phyloP scores from a whole-genome alignment of 2,329 filamentous ascomycete genomes.

The Penicillium concentricum region DNA sequence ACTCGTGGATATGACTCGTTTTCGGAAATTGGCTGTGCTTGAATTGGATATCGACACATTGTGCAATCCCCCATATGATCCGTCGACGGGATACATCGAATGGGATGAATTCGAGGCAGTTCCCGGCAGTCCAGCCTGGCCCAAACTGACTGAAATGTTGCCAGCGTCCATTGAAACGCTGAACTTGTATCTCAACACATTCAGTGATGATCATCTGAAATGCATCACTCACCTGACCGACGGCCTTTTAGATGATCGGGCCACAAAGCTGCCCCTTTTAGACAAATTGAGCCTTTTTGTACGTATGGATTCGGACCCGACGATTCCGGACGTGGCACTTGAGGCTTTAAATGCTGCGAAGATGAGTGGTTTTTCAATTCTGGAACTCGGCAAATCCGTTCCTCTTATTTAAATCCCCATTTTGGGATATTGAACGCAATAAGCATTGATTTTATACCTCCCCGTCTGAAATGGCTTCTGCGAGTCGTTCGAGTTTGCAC shows the following conservation, averaged over 20 bases:
- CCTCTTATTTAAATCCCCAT: not conserved
- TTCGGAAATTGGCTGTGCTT: not conserved
- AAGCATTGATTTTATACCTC: too few species aligned
- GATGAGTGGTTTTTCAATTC: not conserved
- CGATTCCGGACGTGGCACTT: not conserved
- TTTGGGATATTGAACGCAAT: too few species aligned
- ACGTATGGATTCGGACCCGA: not conserved
- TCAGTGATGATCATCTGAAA: not conserved
- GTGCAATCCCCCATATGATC: not conserved
- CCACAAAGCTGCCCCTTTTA: not conserved
- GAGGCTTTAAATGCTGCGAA: not conserved
- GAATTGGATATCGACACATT: not conserved
- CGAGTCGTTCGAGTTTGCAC: too few species aligned
- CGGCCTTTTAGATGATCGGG: not conserved
- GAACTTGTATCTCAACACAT: not conserved
- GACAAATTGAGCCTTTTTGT: not conserved
- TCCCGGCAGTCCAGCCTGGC: not conserved
- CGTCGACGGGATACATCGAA: not conserved
- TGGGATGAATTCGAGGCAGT: not conserved
- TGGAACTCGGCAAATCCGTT: not conserved
- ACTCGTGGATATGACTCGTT: not conserved
- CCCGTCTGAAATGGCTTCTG: too few species aligned
- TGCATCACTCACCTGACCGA: not conserved
- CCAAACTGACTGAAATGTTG: not conserved
- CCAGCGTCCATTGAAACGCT: not conserved